phyloP scores from a whole-genome alignment of 176 grass and related monocot species.

The Cenchrus purpureus region DNA sequence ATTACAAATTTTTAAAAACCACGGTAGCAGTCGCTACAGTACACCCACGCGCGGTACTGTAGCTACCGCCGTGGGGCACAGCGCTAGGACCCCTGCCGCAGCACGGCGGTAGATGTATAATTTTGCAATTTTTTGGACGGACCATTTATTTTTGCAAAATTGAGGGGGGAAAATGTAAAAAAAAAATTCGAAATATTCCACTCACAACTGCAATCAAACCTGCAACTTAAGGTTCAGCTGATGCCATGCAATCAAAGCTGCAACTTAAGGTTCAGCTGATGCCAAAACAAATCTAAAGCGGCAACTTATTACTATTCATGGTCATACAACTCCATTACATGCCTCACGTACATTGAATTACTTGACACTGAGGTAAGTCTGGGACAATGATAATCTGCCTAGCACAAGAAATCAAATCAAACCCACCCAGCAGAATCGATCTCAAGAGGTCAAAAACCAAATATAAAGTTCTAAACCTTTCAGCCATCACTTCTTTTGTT shows the following conservation, averaged over 20 bases:
- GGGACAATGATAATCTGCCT: neutral
- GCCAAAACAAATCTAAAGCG: neutral
- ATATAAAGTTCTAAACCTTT: neutral
- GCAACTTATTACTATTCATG: constrained; percentile 13
- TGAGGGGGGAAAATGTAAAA: too few relatives aligned
- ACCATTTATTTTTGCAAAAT: too few relatives aligned
- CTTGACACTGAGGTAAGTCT: neutral
- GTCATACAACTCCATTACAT: neutral
- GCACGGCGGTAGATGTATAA: too few relatives aligned
- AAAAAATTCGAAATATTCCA: neutral
- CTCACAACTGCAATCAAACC: neutral
- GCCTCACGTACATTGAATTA: constrained; percentile 6
- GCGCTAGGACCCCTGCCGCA: too few relatives aligned
- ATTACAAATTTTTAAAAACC: too few relatives aligned
- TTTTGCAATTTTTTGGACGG: too few relatives aligned
- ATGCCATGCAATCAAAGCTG: neutral
- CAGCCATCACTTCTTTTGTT: constrained; percentile 54
- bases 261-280: neutral
- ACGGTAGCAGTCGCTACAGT: too few relatives aligned
- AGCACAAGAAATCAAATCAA: neutral
- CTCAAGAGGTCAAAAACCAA: constrained; percentile 8
- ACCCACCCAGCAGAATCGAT: neutral
- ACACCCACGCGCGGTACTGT: too few relatives aligned
- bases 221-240: too few relatives aligned
- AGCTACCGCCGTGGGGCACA: too few relatives aligned